Conservation (phyloP, 306 rosid species). For the Dalbergia cochinchinensis region DNA sequence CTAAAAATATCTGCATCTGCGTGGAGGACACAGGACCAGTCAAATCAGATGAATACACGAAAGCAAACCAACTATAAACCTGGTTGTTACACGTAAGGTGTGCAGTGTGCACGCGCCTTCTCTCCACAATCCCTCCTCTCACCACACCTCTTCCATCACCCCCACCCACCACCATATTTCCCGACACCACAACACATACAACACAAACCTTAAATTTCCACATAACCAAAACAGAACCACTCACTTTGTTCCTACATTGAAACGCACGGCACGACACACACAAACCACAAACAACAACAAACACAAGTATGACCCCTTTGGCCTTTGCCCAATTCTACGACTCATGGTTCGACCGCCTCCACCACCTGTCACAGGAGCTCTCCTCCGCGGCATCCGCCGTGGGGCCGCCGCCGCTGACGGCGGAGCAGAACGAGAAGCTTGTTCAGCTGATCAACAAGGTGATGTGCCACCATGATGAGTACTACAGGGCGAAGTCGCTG, state of each 20-base stretch:
- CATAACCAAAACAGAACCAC: neutral
- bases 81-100: conserved; percentile 37
- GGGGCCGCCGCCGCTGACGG: conserved; percentile 36
- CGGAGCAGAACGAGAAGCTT: conserved; percentile 46
- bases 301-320: neutral
- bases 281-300: no score
- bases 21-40: neutral
- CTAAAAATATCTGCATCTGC: no score
- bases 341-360: conserved; percentile 65
- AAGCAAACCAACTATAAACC: neutral
- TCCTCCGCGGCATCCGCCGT: conserved; percentile 4
- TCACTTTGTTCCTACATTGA: neutral
- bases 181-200: neutral
- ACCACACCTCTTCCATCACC: neutral
- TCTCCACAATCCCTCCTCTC: neutral
- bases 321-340: conserved; percentile 61
- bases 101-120: conserved; percentile 23
- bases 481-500: conserved; percentile 56
- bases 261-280: neutral
- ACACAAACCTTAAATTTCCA: neutral
- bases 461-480: conserved; percentile 66
- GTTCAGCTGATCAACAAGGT: conserved; percentile 54
- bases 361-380: conserved; percentile 55
- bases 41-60: neutral
- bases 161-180: neutral